Conservation (phyloP, 2,329 filamentous ascomycete species). For the Triangularia setosa region DNA sequence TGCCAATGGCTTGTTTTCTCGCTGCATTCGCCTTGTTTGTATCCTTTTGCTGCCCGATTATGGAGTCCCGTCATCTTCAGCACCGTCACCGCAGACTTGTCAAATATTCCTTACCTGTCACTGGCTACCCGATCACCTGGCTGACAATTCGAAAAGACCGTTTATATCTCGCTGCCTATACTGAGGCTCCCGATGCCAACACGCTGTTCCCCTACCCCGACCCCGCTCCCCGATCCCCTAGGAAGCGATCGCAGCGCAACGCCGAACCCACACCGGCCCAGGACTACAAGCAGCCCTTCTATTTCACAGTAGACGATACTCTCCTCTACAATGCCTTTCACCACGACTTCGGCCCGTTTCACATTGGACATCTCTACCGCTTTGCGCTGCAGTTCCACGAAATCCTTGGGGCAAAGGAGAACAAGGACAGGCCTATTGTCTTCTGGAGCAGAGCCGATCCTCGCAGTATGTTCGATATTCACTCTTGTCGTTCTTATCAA, state of each 20-base stretch:
- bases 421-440: conserved; percentile 84
- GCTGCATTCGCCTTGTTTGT: conserved; percentile 6
- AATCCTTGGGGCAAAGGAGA: conserved; percentile 85
- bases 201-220: conserved; percentile 82
- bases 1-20: not conserved
- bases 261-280: conserved; percentile 47
- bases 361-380: conserved; percentile 94
- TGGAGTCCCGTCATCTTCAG: conserved; percentile 10
- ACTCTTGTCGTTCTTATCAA: not conserved
- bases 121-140: conserved; percentile 27
- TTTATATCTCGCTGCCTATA: conserved; percentile 90
- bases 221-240: conserved; percentile 57
- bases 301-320: conserved; percentile 91
- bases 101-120: conserved; percentile 24
- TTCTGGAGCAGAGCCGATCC: conserved; percentile 95
- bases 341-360: conserved; percentile 94
- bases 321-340: conserved; percentile 98
- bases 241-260: conserved; percentile 67
- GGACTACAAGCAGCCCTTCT: conserved; percentile 68
- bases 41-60: not conserved
- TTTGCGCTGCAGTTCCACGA: conserved; percentile 96
- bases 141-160: conserved; percentile 63
- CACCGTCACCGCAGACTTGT: conserved; percentile 22
- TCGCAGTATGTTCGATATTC: conserved; percentile 60
- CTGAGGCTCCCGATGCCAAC: conserved; percentile 71